A percentile compares a stretch with the other conserved stretches of the same genome.
Conservation (phyloP, 2,329 filamentous ascomycete species). For the Paecilomyces sp. region DNA sequence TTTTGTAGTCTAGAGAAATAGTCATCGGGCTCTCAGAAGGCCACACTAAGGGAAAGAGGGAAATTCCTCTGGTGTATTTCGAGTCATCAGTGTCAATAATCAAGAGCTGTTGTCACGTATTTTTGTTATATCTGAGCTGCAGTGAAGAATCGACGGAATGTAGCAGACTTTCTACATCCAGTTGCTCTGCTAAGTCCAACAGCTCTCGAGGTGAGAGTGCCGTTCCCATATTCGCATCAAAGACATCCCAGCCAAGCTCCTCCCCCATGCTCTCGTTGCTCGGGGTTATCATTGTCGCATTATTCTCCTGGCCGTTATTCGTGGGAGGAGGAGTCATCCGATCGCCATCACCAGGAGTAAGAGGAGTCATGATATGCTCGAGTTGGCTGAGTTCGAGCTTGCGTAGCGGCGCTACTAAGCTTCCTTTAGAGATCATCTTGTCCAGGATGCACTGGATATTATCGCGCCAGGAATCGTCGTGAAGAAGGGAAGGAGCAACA, state of each 20-base stretch:
- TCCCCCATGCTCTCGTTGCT: not conserved
- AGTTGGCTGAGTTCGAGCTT: conserved; percentile 32
- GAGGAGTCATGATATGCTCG: conserved; percentile 28
- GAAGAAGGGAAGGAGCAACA: conserved; percentile 27
- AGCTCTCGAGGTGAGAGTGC: not conserved
- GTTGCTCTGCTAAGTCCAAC: not conserved
- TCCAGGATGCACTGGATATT: conserved; percentile 31
- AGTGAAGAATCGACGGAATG: not conserved
- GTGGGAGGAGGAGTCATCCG: conserved; percentile 1
- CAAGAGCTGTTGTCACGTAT: not conserved
- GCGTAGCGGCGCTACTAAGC: conserved; percentile 30
- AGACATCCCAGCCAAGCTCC: not conserved
- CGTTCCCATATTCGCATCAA: not conserved
- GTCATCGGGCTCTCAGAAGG: too few relatives aligned
- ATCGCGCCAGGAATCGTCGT: conserved; percentile 28
- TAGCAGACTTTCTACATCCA: not conserved
- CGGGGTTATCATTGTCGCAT: not conserved
- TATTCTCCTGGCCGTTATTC: not conserved
- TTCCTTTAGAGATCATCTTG: conserved; percentile 31
- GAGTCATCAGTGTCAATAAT: not conserved
- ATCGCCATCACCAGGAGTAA: conserved; percentile 19
- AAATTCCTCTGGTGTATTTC: too few relatives aligned
- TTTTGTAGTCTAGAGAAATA: too few relatives aligned
- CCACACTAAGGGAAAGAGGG: too few relatives aligned
- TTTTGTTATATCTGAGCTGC: not conserved